phyloP scores from a whole-genome alignment of 345 rosid genomes.

The Populus davidiana region DNA sequence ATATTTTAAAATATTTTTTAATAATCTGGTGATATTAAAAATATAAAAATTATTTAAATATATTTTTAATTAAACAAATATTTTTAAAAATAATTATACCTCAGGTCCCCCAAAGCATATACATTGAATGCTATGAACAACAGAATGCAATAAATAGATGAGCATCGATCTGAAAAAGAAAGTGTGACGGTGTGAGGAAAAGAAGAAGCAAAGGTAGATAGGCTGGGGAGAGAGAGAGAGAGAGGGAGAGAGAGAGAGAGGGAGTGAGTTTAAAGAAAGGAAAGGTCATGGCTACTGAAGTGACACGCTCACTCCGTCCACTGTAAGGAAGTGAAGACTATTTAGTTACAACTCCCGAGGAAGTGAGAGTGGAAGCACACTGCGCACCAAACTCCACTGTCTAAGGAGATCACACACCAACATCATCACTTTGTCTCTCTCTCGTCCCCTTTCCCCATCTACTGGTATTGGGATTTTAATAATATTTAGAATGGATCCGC shows the following conservation, averaged over 20 bases:
- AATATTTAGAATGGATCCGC: slow-evolving; percentile 57
- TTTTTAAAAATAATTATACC: too few species aligned
- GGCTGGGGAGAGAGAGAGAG: slow-evolving; percentile 12
- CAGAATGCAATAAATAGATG: too few species aligned
- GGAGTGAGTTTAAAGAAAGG: slow-evolving; percentile 10
- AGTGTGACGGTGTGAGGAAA: too few species aligned
- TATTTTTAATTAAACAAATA: too few species aligned
- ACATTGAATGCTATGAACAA: too few species aligned
- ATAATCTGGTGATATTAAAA: too few species aligned
- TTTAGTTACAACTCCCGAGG: background rate
- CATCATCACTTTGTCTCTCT: slow-evolving; percentile 2
- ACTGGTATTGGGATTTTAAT: background rate
- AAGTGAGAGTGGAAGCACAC: slow-evolving; percentile 16
- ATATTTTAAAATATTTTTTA: too few species aligned
- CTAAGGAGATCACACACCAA: slow-evolving; percentile 41
- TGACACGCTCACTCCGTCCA: background rate
- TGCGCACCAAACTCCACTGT: slow-evolving; percentile 47
- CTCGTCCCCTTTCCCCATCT: background rate
- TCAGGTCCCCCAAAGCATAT: too few species aligned
- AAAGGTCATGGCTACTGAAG: slow-evolving; percentile 2
- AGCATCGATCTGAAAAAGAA: too few species aligned
- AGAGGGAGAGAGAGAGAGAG: background rate
- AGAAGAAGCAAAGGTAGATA: background rate
- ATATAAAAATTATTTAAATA: too few species aligned
- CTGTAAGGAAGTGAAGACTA: slow-evolving; percentile 34